Conservation (phyloP, 345 rosid species). For the Hibiscus tridactylites region DNA sequence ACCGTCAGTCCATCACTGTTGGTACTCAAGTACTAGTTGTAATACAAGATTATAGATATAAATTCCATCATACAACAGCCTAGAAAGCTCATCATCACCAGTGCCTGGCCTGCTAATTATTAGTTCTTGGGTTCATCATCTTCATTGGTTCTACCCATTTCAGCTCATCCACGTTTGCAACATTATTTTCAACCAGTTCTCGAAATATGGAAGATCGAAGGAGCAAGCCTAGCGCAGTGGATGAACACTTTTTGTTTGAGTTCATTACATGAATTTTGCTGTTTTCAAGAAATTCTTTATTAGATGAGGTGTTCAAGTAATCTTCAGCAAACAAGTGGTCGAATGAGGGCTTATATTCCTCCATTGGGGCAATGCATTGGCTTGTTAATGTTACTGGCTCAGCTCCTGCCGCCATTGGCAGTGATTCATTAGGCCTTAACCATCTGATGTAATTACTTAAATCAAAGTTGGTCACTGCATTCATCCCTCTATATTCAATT, state of each 20-base stretch:
- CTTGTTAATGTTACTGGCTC: conserved; percentile 1
- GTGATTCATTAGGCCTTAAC: conserved; percentile 35
- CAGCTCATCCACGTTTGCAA: conserved; percentile 21
- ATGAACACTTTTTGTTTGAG: conserved; percentile 27
- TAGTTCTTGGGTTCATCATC: conserved; percentile 5
- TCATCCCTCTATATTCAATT: conserved; percentile 40
- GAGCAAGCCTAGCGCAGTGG: conserved; percentile 51
- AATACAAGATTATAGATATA: background rate
- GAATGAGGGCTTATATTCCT: conserved; percentile 26
- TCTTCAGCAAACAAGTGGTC: conserved; percentile 16
- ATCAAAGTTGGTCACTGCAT: conserved; percentile 48
- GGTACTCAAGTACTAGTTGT: background rate
- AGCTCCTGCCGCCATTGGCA: conserved; percentile 9
- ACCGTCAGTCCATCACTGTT: too few relatives aligned
- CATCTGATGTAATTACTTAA: conserved; percentile 41
- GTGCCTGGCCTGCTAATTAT: conserved; percentile 7
- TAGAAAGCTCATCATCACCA: conserved; percentile 31
- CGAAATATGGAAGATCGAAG: conserved; percentile 46
- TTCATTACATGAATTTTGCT: conserved; percentile 1
- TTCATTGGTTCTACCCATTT: background rate
- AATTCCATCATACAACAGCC: conserved; percentile 28
- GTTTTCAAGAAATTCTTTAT: conserved; percentile 22
- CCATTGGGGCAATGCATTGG: conserved; percentile 8
- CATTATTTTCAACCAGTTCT: conserved; percentile 48
- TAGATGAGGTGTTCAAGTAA: conserved; percentile 11